A percentile compares a stretch with the other conserved stretches of the same genome.
Conservation (phyloP, 257 asterid species). For the Gentiana straminea region DNA sequence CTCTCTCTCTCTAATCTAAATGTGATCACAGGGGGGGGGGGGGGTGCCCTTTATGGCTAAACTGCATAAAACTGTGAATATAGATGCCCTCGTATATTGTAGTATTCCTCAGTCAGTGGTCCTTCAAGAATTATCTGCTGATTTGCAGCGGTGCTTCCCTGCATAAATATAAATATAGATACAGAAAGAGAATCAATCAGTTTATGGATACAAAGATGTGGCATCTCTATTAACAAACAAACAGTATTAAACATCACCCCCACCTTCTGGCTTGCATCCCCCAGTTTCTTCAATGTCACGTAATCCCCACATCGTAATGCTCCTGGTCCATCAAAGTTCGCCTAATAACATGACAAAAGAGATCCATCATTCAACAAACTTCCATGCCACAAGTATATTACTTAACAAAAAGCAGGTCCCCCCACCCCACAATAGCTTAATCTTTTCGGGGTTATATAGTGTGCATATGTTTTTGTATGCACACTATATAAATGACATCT, state of each 20-base stretch:
- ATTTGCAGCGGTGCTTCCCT: constrained; percentile 69
- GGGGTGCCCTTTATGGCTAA: constrained; percentile 18
- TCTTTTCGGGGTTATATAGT: not conserved
- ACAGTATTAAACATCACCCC: constrained; percentile 11
- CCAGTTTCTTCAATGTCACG: constrained; percentile 86
- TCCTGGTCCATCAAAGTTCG: constrained; percentile 80
- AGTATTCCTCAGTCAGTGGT: constrained; percentile 87
- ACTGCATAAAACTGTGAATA: constrained; percentile 83
- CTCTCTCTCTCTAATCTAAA: no score
- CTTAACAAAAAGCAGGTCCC: not conserved
- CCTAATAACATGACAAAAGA: constrained; percentile 32
- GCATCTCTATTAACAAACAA: not conserved
- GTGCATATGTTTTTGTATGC: not conserved
- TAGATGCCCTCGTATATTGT: constrained; percentile 64
- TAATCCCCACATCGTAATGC: constrained; percentile 91
- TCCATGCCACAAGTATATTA: not conserved
- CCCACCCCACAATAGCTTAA: not conserved
- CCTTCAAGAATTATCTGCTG: constrained; percentile 95
- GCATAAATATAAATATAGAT: constrained; percentile 1
- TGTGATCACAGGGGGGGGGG: no score
- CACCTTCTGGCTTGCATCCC: constrained; percentile 92
- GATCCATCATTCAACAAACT: not conserved
- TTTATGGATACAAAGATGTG: not conserved
- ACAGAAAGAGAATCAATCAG: constrained; percentile 3
- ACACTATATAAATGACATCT: not conserved